phyloP scores from a whole-genome alignment of 345 rosid genomes.

The Brassica rapa region DNA sequence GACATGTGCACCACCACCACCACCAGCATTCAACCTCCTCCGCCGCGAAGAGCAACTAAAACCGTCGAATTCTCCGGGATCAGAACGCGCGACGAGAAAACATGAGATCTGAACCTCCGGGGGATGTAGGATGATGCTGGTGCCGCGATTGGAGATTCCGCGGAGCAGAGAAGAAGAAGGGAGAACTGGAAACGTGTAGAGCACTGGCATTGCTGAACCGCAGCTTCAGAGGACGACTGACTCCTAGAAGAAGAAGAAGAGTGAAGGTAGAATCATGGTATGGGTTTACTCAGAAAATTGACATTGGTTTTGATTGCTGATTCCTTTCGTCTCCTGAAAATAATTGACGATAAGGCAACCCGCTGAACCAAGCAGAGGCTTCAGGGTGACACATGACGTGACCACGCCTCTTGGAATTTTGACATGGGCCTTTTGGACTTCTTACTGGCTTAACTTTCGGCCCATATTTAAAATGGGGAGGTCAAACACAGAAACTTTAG shows the following conservation, averaged over 20 bases:
- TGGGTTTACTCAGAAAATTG: slow-evolving; percentile 7
- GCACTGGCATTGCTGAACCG: slow-evolving; percentile 38
- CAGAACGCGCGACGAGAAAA: slow-evolving; percentile 15
- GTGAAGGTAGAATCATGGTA: slow-evolving; percentile 19
- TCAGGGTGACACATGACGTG: neutral
- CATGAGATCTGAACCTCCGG: slow-evolving; percentile 38
- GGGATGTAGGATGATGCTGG: slow-evolving; percentile 20
- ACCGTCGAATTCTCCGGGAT: slow-evolving; percentile 24
- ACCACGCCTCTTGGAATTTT: neutral
- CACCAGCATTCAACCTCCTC: slow-evolving; percentile 35
- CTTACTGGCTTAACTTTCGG: neutral
- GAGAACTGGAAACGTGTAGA: slow-evolving; percentile 31
- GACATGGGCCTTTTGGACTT: slow-evolving; percentile 10
- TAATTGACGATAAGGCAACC: slow-evolving; percentile 24
- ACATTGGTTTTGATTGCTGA: neutral
- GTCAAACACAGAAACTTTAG: no score
- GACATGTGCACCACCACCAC: slow-evolving; percentile 47
- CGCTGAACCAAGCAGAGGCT: slow-evolving; percentile 6
- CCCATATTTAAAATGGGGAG: no score
- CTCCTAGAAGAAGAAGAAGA: slow-evolving; percentile 35
- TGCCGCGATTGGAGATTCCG: slow-evolving; percentile 35
- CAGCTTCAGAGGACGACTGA: slow-evolving; percentile 19
- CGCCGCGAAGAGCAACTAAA: slow-evolving; percentile 29
- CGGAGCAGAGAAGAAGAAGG: slow-evolving; percentile 37
- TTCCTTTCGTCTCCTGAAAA: neutral